Evolutionary conservation across 352 stramenopile genomes (phyloP).

Genomic region (Globisporangium megalacanthum): DNA sequence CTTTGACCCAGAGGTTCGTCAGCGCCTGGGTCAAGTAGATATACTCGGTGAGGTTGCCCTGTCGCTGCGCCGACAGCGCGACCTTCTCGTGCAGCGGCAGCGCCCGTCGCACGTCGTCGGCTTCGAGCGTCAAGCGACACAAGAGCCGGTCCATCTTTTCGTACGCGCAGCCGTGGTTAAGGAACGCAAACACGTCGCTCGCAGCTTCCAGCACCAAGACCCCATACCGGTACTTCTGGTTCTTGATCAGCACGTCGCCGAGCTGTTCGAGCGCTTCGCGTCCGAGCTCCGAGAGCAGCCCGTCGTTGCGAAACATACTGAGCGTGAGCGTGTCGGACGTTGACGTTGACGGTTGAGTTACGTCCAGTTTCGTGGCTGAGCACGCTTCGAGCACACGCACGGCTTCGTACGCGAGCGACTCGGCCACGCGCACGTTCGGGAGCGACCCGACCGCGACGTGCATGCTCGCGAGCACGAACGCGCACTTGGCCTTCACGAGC

Average conservation of each 20-base stretch:
- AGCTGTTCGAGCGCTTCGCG: conserved; percentile 65
- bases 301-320: conserved; percentile 76
- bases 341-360: conserved; percentile 8
- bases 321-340: conserved; percentile 18
- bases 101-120: conserved; percentile 70
- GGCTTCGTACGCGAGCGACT: conserved; percentile 72
- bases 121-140: conserved; percentile 67
- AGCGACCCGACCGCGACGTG: conserved; percentile 38
- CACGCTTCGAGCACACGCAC: conserved; percentile 62
- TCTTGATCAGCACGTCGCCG: conserved; percentile 78
- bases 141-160: conserved; percentile 72
- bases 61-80: conserved; percentile 47
- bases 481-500: conserved; percentile 76
- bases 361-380: conserved; percentile 23
- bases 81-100: conserved; percentile 79
- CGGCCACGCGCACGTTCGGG: conserved; percentile 45
- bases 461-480: conserved; percentile 50
- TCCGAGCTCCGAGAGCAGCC: conserved; percentile 61
- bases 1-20: conserved; percentile 72
- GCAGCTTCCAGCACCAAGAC: conserved; percentile 80
- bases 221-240: conserved; percentile 83
- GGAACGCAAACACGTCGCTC: conserved; percentile 43
- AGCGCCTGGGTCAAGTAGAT: conserved; percentile 80
- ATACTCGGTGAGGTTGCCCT: conserved; percentile 83
- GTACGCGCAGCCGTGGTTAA: conserved; percentile 70